These are phyloP conservation scores for Achaetomium macrosporum DNA, from an alignment of 2,329 filamentous ascomycete genomes.

Conservation along the genomic window DNA sequence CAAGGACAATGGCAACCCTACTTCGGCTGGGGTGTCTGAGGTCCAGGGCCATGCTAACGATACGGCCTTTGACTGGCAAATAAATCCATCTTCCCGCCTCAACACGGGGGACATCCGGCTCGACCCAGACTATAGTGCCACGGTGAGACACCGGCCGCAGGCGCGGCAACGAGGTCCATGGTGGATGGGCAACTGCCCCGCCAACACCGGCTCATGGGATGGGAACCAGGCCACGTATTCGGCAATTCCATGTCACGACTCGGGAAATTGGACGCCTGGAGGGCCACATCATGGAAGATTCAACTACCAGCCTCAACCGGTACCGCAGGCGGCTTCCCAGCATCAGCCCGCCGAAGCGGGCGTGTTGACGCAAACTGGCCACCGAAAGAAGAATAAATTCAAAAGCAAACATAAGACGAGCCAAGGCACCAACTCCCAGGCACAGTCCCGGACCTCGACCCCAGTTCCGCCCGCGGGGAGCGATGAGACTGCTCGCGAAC, in stretches of 20 bases:
- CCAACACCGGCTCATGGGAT: background rate
- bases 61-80: background rate
- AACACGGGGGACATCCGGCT: constrained; percentile 12
- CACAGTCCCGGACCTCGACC: no score
- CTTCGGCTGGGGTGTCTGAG: background rate
- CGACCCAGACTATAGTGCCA: constrained; percentile 7
- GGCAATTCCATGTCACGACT: background rate
- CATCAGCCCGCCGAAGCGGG: no score
- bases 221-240: background rate
- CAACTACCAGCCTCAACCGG: no score
- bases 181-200: background rate
- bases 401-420: no score
- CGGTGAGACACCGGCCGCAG: constrained; percentile 3
- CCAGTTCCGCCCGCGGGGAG: no score
- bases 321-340: no score
- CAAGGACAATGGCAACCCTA: background rate
- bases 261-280: background rate
- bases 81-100: background rate
- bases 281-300: background rate
- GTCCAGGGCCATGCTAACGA: background rate
- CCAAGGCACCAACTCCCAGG: no score
- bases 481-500: no score
- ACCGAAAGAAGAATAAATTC: no score
- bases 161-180: background rate
- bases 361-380: no score